Conservation (phyloP, 345 rosid genomes). For the Populus davidiana region DNA sequence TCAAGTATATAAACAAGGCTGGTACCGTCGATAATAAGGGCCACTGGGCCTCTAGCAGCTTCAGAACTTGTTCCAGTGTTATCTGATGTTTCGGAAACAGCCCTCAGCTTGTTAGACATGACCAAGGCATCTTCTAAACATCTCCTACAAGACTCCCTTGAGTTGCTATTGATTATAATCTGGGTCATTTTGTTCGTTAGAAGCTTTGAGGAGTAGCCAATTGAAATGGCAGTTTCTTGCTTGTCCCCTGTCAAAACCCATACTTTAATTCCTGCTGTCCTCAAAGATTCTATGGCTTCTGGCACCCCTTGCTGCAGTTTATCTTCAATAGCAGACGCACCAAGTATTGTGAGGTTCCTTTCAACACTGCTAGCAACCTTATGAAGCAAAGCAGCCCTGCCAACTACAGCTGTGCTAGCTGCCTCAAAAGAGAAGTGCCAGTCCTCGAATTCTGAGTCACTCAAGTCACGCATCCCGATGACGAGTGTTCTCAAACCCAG, state of each 20-base stretch:
- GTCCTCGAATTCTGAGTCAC: conserved; percentile 73
- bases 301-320: conserved; percentile 92
- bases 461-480: conserved; percentile 76
- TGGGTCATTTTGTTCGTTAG: conserved; percentile 75
- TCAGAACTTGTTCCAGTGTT: conserved; percentile 38
- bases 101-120: conserved; percentile 44
- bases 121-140: conserved; percentile 69
- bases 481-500: conserved; percentile 92
- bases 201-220: conserved; percentile 95
- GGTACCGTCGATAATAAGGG: conserved; percentile 91
- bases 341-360: conserved; percentile 56
- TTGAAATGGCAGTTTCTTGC: conserved; percentile 97
- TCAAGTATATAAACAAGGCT: conserved; percentile 97
- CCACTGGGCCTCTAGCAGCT: conserved; percentile 37
- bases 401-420: conserved; percentile 81
- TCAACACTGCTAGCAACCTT: conserved; percentile 78
- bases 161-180: conserved; percentile 70
- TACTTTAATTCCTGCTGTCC: conserved; percentile 81
- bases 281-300: conserved; percentile 85
- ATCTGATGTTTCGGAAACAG: conserved; percentile 29
- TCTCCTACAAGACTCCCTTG: conserved; percentile 69
- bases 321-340: conserved; percentile 97
- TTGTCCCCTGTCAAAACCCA: conserved; percentile 99
- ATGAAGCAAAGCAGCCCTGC: conserved; percentile 75
- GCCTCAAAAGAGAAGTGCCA: conserved; percentile 82